These are phyloP conservation scores for Boletus vermiculosoides DNA, from an alignment of 768 basidiomycete species.

Conservation along the genomic window DNA sequence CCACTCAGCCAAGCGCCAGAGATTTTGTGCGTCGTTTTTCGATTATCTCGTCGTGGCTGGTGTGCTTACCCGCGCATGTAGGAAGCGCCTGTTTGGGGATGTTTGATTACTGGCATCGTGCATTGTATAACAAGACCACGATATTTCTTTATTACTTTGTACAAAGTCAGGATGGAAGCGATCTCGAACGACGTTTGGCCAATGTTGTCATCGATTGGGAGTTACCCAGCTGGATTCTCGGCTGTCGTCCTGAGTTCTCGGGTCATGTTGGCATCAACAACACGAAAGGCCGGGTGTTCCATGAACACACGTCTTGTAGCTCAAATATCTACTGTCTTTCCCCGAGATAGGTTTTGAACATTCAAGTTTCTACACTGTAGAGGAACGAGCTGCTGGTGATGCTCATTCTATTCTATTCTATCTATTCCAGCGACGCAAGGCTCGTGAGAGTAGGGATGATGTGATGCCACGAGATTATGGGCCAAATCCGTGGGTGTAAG, in stretches of 20 bases:
- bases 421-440: not conserved
- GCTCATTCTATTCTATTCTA: not conserved
- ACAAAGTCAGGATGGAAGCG: not conserved
- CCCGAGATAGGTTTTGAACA: not conserved
- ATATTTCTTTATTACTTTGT: not conserved
- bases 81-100: conserved; percentile 69
- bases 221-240: not conserved
- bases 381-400: not conserved
- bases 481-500: not conserved
- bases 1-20: conserved; percentile 72
- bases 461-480: not conserved
- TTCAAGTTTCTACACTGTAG: not conserved
- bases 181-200: not conserved
- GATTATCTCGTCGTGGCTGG: not conserved
- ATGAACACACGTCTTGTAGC: not conserved
- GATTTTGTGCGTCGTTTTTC: conserved; percentile 52
- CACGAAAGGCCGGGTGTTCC: not conserved
- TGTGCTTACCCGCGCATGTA: conserved; percentile 26
- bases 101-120: conserved; percentile 19
- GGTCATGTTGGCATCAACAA: not conserved
- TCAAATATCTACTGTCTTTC: too few species aligned
- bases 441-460: not conserved
- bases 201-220: not conserved
- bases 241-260: not conserved
- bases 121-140: conserved; percentile 10